Conservation (phyloP, 768 basidiomycete species). For the Trametes meyenii region DNA sequence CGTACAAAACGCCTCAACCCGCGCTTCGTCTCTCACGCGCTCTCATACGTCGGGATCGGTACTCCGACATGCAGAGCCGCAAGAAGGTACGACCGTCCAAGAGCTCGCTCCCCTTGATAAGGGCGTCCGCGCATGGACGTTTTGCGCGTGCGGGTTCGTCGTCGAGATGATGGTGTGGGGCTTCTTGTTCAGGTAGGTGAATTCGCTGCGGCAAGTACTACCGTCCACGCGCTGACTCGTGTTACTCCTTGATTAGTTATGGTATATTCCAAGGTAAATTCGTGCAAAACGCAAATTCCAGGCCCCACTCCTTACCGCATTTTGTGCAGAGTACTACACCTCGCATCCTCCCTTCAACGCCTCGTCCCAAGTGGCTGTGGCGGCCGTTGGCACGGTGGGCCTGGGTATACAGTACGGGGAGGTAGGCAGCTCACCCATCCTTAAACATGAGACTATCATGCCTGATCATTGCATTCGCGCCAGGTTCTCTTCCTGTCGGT, state of each 20-base stretch:
- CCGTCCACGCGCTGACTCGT: neutral
- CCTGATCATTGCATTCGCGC: neutral
- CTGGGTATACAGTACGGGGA: constrained; percentile 28
- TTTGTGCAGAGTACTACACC: constrained; percentile 25
- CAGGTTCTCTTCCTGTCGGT: constrained; percentile 24
- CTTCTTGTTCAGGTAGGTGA: constrained; percentile 23
- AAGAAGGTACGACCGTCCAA: constrained; percentile 20
- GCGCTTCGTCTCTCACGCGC: neutral
- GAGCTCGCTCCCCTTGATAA: constrained; percentile 26
- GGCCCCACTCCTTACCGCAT: neutral
- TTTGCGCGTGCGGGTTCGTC: constrained; percentile 27
- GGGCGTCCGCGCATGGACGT: constrained; percentile 28
- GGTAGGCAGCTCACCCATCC: constrained; percentile 11
- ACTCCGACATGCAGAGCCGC: constrained; percentile 12
- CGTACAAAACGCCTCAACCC: neutral
- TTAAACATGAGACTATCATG: neutral
- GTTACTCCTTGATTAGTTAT: constrained; percentile 8
- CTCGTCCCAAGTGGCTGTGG: constrained; percentile 21
- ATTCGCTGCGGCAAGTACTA: too few relatives aligned
- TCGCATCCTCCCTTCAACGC: constrained; percentile 27
- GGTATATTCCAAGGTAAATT: constrained; percentile 29
- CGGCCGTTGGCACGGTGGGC: constrained; percentile 25
- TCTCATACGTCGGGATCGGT: constrained; percentile 10
- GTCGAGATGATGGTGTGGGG: constrained; percentile 30
- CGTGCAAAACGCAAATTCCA: too few relatives aligned